These are phyloP conservation scores for Nepenthes alata DNA, from an alignment of 179 eudicot species.

Conservation along the genomic window DNA sequence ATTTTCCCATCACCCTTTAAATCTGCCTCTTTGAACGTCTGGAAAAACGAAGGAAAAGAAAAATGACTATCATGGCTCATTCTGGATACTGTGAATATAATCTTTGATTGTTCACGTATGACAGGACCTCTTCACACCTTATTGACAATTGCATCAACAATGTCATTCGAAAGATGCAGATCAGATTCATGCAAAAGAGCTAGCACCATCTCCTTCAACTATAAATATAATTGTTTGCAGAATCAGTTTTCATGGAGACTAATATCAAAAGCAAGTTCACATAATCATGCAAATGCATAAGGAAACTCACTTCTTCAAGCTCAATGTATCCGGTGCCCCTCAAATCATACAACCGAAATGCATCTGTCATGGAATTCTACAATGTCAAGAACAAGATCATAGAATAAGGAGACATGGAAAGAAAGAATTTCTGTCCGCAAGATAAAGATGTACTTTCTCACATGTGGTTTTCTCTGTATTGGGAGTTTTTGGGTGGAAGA, in stretches of 20 bases:
- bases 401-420: neutral
- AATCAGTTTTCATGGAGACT: neutral
- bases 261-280: neutral
- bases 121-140: slow-evolving; percentile 20
- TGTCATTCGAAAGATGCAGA: slow-evolving; percentile 29
- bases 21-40: slow-evolving; percentile 58
- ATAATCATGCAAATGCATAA: neutral
- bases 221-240: slow-evolving; percentile 1
- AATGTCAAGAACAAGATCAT: neutral
- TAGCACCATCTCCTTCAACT: slow-evolving; percentile 56
- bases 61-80: neutral
- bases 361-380: slow-evolving; percentile 29
- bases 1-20: slow-evolving; percentile 52
- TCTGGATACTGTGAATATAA: neutral
- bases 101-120: neutral
- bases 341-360: slow-evolving; percentile 46
- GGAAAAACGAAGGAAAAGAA: neutral
- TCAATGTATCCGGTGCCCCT: slow-evolving; percentile 57
- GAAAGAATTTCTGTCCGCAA: neutral
- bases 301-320: slow-evolving; percentile 37
- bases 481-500: slow-evolving; percentile 58
- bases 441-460: slow-evolving; percentile 10
- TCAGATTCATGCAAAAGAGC: slow-evolving; percentile 44
- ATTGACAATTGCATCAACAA: slow-evolving; percentile 42
- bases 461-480: slow-evolving; percentile 42